Base-by-base conservation (phyloP, 495 filamentous ascomycete species). In the Daldinia vernicosa region DNA sequence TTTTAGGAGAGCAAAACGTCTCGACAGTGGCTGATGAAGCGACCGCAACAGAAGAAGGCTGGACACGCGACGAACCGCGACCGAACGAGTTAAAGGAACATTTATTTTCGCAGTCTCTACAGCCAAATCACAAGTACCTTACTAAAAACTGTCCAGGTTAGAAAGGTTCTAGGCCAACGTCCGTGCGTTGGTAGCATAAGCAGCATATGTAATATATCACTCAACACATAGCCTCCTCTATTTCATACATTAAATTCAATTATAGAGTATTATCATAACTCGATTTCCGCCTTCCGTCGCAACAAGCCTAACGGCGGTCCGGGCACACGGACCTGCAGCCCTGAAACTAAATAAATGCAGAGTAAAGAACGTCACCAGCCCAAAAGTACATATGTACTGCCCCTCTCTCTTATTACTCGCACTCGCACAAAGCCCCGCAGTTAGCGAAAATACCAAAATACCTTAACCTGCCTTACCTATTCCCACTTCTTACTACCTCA, bases 341-440 rank as follows among this genome's bases (percentile, higher is more conserved):
- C 63, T 72, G 69, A 63, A 63, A 67, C 45, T 50, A 33, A 33
- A n/a, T n/a, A 47, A 65, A 56, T 70, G 22, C 14, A 60, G 32
- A 68, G 58, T 45, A 43, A 72, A 64, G 50, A 72, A 72, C 70
- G 64, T 72, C 64, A 72, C 64, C 70, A 67, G 63, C 52, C 17
- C 39, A 45, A 35, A 35, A 17, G 14, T 71, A 9, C 32, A n/a
- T n/a, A n/a, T n/a, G n/a, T 33, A 22, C 55, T 69, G 65, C 70
- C 70, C 65, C 70, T 72, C 69, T 67, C 64, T 55, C 39, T 47
- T 47, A 28, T 47, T 47, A 28, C 52, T 71, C 70, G 65, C 70
- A 72, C 70, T 71, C 70, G 60, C 70, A 72, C 70, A 72, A 72
- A 72, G 70, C 70, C 70, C 70, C 70, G 70, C 70, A 72, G 61